Evolutionary conservation across 2,329 filamentous ascomycete genomes (phyloP).

Genomic region (Trichoderma sp.): DNA sequence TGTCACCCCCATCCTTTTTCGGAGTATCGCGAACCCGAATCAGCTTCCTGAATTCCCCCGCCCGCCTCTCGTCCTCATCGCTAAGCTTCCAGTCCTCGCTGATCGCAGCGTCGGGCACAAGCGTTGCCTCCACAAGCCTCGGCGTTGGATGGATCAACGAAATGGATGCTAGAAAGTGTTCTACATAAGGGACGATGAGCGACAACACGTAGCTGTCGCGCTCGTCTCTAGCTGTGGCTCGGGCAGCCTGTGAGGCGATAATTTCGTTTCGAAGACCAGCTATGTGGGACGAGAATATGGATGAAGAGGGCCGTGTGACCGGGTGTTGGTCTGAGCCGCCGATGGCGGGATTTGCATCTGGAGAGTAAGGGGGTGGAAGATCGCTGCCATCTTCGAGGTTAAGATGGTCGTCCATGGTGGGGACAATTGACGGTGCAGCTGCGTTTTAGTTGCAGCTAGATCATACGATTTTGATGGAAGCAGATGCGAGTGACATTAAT

Average conservation of each 20-base stretch:
- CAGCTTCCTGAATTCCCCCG: conserved; percentile 33
- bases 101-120: conserved; percentile 45
- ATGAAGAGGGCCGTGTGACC: conserved; percentile 18
- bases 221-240: conserved; percentile 34
- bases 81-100: conserved; percentile 35
- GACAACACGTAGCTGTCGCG: conserved; percentile 40
- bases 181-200: conserved; percentile 40
- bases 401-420: neutral
- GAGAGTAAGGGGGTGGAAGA: conserved; percentile 15
- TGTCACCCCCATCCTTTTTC: neutral
- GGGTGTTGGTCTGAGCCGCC: neutral
- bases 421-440: neutral
- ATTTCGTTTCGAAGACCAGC: conserved; percentile 38
- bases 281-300: conserved; percentile 37
- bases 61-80: conserved; percentile 30
- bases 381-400: neutral
- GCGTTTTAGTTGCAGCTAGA: neutral
- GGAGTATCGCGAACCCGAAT: conserved; percentile 28
- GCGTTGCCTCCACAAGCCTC: conserved; percentile 40
- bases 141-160: conserved; percentile 33
- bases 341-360: neutral
- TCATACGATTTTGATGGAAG: neutral
- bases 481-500: neutral
- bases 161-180: conserved; percentile 41
- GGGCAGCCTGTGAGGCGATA: conserved; percentile 32